Evolutionary conservation across 495 filamentous ascomycete genomes (phyloP).

Genomic region (Achaetomiella virescens): DNA sequence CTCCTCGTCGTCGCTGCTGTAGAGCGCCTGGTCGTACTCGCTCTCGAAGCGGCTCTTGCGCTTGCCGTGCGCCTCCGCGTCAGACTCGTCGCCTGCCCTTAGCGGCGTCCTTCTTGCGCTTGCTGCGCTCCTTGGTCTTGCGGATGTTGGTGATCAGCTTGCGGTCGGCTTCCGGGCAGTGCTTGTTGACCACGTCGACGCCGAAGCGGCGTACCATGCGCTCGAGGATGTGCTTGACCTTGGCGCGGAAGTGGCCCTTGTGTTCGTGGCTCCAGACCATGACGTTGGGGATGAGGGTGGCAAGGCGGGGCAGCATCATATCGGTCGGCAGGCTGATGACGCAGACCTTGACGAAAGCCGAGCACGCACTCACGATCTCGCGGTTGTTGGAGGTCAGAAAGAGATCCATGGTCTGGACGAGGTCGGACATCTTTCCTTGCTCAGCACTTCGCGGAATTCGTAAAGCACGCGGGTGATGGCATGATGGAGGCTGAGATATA

Average conservation of each 20-base stretch:
- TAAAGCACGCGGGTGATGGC: conserved; percentile 87
- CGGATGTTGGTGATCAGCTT: conserved; percentile 91
- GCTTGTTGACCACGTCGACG: conserved; percentile 63
- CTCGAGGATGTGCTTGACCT: conserved; percentile 96
- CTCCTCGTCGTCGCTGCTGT: conserved; percentile 59
- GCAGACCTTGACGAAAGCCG: conserved; percentile 93
- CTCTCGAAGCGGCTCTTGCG: conserved; percentile 65
- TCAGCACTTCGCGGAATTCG: conserved; percentile 65
- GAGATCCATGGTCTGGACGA: conserved; percentile 87
- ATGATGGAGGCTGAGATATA: conserved; percentile 92
- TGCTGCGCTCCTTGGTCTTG: conserved; percentile 81
- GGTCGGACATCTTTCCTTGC: conserved; percentile 53
- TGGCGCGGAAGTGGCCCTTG: conserved; percentile 88
- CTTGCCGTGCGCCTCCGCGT: conserved; percentile 42
- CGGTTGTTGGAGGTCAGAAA: conserved; percentile 93
- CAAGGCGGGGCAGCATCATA: conserved; percentile 65
- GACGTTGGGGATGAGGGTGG: conserved; percentile 72
- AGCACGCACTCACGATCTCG: conserved; percentile 88
- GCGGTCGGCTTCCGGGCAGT: conserved; percentile 75
- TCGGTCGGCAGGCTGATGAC: conserved; percentile 75
- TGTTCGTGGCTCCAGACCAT: conserved; percentile 97
- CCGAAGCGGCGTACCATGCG: conserved; percentile 88
- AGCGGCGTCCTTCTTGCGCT: conserved; percentile 73
- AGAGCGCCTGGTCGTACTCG: conserved; percentile 92
- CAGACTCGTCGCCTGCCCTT: conserved; percentile 42